Evolutionary conservation across 2,329 filamentous ascomycete genomes (phyloP).

Genomic region (Stagonosporopsis tanaceti): DNA sequence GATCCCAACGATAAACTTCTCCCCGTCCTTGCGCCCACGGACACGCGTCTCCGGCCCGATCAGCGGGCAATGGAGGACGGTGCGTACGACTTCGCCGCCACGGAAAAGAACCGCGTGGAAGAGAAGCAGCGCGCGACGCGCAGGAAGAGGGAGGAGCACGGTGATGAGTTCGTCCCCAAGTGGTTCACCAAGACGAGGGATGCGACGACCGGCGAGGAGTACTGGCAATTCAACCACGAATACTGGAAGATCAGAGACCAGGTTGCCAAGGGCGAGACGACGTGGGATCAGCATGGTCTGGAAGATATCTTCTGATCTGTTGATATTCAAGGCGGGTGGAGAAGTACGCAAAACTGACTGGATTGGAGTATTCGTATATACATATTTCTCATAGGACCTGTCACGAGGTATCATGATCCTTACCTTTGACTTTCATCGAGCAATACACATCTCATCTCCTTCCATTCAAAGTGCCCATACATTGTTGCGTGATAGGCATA

Average conservation of each 20-base stretch:
- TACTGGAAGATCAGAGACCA: slow-evolving; percentile 83
- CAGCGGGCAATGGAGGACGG: slow-evolving; percentile 98
- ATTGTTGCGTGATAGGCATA: too few relatives aligned
- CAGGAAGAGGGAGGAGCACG: slow-evolving; percentile 74
- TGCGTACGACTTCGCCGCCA: slow-evolving; percentile 91
- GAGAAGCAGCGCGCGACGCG: slow-evolving; percentile 85
- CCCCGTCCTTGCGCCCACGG: slow-evolving; percentile 84
- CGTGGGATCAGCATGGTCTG: slow-evolving; percentile 69
- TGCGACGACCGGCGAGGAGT: slow-evolving; percentile 83
- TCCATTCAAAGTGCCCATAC: too few relatives aligned
- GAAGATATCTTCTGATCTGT: slow-evolving; percentile 75
- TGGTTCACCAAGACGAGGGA: slow-evolving; percentile 83
- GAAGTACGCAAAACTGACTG: neutral
- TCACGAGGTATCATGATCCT: neutral
- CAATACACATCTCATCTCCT: neutral
- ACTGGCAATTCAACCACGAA: slow-evolving; percentile 86
- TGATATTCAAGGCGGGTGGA: neutral
- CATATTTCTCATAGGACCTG: neutral
- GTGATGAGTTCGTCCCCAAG: slow-evolving; percentile 81
- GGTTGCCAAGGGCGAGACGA: slow-evolving; percentile 67
- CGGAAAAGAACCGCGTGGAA: slow-evolving; percentile 93
- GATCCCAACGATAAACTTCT: slow-evolving; percentile 83
- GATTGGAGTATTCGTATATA: neutral
- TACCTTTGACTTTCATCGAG: neutral
- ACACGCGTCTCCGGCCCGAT: slow-evolving; percentile 90